Evolutionary conservation across 1,284 basidiomycete species (phyloP).

Genomic region (Ganoderma resinaceum): DNA sequence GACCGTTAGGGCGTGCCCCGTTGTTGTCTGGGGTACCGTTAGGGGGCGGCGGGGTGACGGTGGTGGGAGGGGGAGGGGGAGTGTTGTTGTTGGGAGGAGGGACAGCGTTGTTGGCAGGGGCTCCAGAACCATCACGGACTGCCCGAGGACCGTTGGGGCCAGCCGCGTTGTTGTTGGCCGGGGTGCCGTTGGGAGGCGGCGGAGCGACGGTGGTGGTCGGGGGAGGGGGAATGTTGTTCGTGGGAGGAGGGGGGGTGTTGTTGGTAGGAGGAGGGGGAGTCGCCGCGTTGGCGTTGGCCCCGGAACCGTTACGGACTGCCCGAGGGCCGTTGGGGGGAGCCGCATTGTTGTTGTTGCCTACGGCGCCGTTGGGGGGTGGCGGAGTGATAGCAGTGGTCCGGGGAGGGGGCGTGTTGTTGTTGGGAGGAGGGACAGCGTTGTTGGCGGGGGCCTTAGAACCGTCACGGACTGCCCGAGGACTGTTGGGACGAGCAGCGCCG

Average conservation of each 20-base stretch:
- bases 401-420: too few species aligned
- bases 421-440: background rate
- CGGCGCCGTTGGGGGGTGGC: background rate
- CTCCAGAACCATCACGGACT: too few species aligned
- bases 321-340: background rate
- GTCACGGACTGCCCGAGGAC: background rate
- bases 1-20: background rate
- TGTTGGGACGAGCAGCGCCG: background rate
- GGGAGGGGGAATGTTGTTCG: too few species aligned
- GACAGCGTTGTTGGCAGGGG: background rate
- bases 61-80: too few species aligned
- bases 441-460: background rate
- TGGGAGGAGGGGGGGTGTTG: too few species aligned
- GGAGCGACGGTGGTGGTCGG: too few species aligned
- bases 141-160: background rate
- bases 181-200: too few species aligned
- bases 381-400: background rate
- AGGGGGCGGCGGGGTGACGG: background rate
- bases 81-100: too few species aligned
- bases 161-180: background rate
- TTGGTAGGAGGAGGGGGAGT: too few species aligned
- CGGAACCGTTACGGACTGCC: background rate
- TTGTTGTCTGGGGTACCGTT: background rate
- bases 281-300: too few species aligned
- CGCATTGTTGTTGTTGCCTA: too few species aligned